Base-by-base conservation (phyloP, 768 basidiomycete species). In the Phanerodontia chrysosporium region DNA sequence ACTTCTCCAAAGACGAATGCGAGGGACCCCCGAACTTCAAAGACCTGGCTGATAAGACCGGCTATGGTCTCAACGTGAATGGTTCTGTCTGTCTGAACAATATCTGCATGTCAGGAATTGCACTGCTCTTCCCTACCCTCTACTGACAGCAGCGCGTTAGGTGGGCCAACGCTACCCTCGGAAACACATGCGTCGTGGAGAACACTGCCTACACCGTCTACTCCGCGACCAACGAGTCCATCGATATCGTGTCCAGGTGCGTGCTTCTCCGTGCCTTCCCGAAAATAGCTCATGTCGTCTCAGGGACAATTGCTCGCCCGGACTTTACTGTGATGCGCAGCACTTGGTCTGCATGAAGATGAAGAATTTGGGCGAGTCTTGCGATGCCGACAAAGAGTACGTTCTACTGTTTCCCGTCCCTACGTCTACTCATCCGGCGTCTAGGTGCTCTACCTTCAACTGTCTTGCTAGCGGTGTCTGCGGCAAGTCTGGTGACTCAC, bases 1-100 rank as follows among this genome's bases (percentile, higher is more conserved):
- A 22, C 13, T 54, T n/a, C 6, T 18, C 12, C 58, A 0, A 65
- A 95, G 94, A 96, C 65, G 80, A 93, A 73, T 95, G 92, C 66
- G 76, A 80, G 66, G 76, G 76, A 0, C 90, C 92, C 6, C 80
- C 84, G 4, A 87, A 93, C 67, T 82, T 74, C 65, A 71, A 72
- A 57, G 81, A 87, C 9, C 77, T 90, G 24, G 75, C 78, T 13
- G 91, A 95, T 65, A 79, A 72, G 16, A 82, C 79, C 39, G 83
- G 84, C 21, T 80, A 82, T 22, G 86, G 89, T 36, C 81, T 84
- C 42, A 89, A 95, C 70, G 75, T 85, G 61, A 92, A 95, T 66
- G 92, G 92, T 28, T 83, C 90, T 2, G 78, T 94, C 21, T 95
- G 94, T 69, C 78, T 96, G 52, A 89, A 92, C 67, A 87, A 85